Conservation (phyloP, 2,329 filamentous ascomycete genomes). For the Trichophyton simii region DNA sequence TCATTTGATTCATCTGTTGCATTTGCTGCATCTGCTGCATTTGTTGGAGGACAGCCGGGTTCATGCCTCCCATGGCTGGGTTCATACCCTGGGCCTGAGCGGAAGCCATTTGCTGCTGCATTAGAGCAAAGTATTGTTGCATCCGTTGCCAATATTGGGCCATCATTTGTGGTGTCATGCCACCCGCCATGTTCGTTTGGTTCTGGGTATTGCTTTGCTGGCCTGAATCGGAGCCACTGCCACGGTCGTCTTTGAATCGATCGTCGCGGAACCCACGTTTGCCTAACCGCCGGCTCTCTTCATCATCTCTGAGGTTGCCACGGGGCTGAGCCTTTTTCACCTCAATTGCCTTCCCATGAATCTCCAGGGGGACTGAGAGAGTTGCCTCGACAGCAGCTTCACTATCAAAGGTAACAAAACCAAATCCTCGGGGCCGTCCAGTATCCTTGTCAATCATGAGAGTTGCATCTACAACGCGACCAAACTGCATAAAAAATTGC, state of each 20-base stretch:
- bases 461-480: conserved; percentile 89
- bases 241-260: conserved; percentile 30
- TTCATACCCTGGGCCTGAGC: conserved; percentile 47
- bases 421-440: conserved; percentile 88
- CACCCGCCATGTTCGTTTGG: conserved; percentile 33
- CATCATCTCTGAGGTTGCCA: conserved; percentile 85
- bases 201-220: conserved; percentile 36
- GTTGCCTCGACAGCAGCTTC: conserved; percentile 90
- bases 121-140: conserved; percentile 92
- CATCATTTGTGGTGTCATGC: conserved; percentile 94
- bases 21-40: conserved; percentile 56
- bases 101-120: conserved; percentile 77
- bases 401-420: conserved; percentile 95
- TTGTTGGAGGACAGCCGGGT: conserved; percentile 61
- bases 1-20: conserved; percentile 36
- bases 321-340: conserved; percentile 96
- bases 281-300: conserved; percentile 47
- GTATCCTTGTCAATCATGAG: conserved; percentile 99
- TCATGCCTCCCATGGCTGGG: conserved; percentile 55
- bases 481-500: conserved; percentile 93
- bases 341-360: conserved; percentile 91
- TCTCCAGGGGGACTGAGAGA: conserved; percentile 71
- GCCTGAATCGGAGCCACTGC: conserved; percentile 26
- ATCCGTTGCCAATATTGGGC: conserved; percentile 97
- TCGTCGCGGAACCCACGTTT: conserved; percentile 37